These are phyloP conservation scores for Alternaria infectoria DNA, from an alignment of 2,329 filamentous ascomycete genomes.

Conservation along the genomic window DNA sequence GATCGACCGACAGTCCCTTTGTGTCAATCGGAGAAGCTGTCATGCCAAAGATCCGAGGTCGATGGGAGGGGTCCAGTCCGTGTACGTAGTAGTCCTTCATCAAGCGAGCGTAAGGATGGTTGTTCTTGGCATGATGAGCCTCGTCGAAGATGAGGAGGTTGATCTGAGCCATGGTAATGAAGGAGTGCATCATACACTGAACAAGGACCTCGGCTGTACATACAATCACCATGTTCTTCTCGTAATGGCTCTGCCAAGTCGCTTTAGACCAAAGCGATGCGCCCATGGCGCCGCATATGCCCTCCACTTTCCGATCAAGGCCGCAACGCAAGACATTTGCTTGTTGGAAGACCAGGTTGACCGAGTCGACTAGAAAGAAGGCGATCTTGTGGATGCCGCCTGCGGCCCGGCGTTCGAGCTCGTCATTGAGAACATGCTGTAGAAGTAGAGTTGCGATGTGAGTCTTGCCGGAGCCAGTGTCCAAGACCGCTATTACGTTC, in stretches of 20 bases:
- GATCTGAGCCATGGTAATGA: slow-evolving; percentile 80
- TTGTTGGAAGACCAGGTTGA: slow-evolving; percentile 90
- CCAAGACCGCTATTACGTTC: slow-evolving; percentile 91
- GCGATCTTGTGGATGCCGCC: slow-evolving; percentile 70
- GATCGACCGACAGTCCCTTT: slow-evolving; percentile 58
- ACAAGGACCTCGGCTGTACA: slow-evolving; percentile 90
- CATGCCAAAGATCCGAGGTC: slow-evolving; percentile 91
- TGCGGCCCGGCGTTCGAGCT: slow-evolving; percentile 71
- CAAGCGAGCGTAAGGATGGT: slow-evolving; percentile 86
- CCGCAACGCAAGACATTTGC: slow-evolving; percentile 81
- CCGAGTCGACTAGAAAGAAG: slow-evolving; percentile 91
- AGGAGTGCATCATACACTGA: slow-evolving; percentile 78
- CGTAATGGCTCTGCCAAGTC: slow-evolving; percentile 65
- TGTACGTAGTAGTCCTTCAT: slow-evolving; percentile 83
- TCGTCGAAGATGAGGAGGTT: slow-evolving; percentile 95
- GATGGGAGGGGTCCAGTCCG: slow-evolving; percentile 51
- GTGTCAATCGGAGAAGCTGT: slow-evolving; percentile 94
- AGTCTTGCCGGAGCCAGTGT: slow-evolving; percentile 96
- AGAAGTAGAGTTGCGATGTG: slow-evolving; percentile 91
- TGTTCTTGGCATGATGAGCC: slow-evolving; percentile 94
- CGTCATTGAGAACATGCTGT: slow-evolving; percentile 75
- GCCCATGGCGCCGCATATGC: slow-evolving; percentile 75
- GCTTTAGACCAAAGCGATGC: slow-evolving; percentile 66
- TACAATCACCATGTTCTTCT: slow-evolving; percentile 80
- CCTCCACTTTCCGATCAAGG: slow-evolving; percentile 74